Base-by-base conservation (phyloP, 306 rosid genomes). In the Prinsepia uniflora region DNA sequence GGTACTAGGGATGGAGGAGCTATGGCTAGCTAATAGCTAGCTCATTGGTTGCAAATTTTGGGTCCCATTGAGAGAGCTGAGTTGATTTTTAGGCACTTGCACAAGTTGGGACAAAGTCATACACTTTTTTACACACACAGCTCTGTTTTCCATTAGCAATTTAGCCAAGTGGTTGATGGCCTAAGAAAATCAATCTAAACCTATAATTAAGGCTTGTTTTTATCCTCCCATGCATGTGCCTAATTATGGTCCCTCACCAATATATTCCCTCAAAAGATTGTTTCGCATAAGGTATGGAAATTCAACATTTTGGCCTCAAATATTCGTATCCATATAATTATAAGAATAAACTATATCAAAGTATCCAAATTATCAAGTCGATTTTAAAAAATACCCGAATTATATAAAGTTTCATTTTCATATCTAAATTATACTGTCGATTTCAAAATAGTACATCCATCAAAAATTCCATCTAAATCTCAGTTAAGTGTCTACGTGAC, bases 211-310 rank as follows among this genome's bases (percentile, higher is more conserved):
- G 50, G 15, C 15, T 44, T 30, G 22, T 30, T 6, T 52, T 19
- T 40, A 72, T 49, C 70, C 65, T 39, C 64, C 64, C 43, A 59
- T 59, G 43, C 43, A 59, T 59, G 43, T 59, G 64, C 64, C 19
- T 59, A 30, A 30, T 30, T 30, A 13, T 58, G 43, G 10, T 42
- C 43, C 43, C 18, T 5, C 7, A n/a, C 55, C 55, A 15, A 50
- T 17, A 7, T 15, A 30, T 30, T 40, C 17, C 45, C 9, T 60
- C 36, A 39, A 30, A 30, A 30, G 36, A 24, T 24, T 24, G 30
- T 2, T 24, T 24, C 30, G 2, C 30, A 24, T 24, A 24, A 2
- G 30, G 30, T 1, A 2, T 24, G 30, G 30, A 24, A 24, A 24
- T 24, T 24, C 30, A 24, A 24, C 30, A 24, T 24, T 24, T 24